Conservation (phyloP, 306 rosid species). For the Begonia loranthoides region DNA sequence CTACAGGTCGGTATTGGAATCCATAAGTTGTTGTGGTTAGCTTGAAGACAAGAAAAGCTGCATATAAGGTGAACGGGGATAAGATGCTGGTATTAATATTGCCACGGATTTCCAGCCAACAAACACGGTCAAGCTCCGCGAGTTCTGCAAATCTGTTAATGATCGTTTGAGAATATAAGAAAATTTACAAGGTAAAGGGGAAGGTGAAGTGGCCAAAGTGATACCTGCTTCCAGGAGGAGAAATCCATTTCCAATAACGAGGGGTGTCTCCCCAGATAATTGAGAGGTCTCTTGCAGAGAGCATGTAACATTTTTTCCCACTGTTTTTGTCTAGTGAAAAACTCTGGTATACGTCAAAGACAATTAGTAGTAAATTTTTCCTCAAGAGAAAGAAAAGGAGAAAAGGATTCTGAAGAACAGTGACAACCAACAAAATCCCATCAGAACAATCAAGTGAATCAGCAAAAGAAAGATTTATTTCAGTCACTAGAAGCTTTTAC, state of each 20-base stretch:
- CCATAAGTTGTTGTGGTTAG: constrained; percentile 17
- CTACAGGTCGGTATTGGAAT: constrained; percentile 33
- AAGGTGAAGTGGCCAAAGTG: background rate
- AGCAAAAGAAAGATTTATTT: too few relatives aligned
- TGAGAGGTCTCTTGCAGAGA: constrained; percentile 32
- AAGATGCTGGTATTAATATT: too few relatives aligned
- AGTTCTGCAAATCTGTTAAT: constrained; percentile 51
- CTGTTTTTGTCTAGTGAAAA: constrained; percentile 34
- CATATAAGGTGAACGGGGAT: constrained; percentile 32
- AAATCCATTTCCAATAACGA: constrained; percentile 48
- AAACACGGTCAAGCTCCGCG: constrained; percentile 43
- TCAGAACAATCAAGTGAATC: too few relatives aligned
- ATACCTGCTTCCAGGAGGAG: constrained; percentile 32
- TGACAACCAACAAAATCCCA: too few relatives aligned
- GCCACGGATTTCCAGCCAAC: constrained; percentile 78
- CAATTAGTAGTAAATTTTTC: background rate
- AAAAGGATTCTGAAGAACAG: too few relatives aligned
- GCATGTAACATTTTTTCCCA: too few relatives aligned
- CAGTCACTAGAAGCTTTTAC: too few relatives aligned
- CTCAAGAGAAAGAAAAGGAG: background rate
- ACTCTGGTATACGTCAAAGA: constrained; percentile 25
- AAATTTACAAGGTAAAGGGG: background rate
- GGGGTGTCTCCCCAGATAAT: constrained; percentile 59
- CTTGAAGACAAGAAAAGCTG: constrained; percentile 54
- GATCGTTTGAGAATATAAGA: too few relatives aligned